Evolutionary conservation across 192 early-diverging fungal species (phyloP).

Genomic region (Spizellomyces sp.): DNA sequence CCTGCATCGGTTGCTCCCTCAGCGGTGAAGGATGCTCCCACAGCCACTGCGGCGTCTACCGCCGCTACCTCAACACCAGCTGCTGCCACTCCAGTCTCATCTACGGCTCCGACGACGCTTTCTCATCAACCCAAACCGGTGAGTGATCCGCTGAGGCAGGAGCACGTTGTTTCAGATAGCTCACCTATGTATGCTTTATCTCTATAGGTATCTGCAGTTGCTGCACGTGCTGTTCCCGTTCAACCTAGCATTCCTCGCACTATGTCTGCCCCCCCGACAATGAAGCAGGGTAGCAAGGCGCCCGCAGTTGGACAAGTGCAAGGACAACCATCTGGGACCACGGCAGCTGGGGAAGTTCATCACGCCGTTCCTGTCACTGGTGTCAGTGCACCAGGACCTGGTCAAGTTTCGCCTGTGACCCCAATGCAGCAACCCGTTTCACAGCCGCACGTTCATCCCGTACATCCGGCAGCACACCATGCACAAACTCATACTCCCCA

Average conservation of each 20-base stretch:
- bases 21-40: constrained; percentile 4
- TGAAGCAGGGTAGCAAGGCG: neutral
- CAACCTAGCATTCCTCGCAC: neutral
- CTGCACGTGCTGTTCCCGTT: neutral
- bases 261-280: neutral
- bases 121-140: neutral
- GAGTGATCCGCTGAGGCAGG: neutral
- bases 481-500: neutral
- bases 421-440: neutral
- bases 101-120: neutral
- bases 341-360: too few species aligned
- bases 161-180: neutral
- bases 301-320: neutral
- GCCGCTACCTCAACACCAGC: constrained; percentile 10
- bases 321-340: neutral
- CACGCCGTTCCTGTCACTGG: too few species aligned
- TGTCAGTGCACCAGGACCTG: too few species aligned
- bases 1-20: neutral
- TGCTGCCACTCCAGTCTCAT: constrained; percentile 1
- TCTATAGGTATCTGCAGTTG: neutral
- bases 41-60: constrained; percentile 8
- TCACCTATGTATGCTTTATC: neutral
- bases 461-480: neutral
- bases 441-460: neutral
- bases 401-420: neutral